phyloP scores from a whole-genome alignment of 345 rosid genomes.

The Eucalyptus brandiana region DNA sequence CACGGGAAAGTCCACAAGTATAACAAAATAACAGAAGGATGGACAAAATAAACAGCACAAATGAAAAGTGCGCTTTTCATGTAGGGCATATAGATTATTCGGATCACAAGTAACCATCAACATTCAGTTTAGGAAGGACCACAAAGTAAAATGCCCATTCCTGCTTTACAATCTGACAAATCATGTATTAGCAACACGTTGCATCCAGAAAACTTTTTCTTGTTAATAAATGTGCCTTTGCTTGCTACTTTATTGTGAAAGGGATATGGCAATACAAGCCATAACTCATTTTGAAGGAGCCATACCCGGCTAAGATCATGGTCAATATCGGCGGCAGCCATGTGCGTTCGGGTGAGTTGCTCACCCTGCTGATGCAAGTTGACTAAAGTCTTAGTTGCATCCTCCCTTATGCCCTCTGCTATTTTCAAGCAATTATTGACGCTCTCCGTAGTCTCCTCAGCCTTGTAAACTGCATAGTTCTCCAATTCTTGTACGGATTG shows the following conservation, averaged over 20 bases:
- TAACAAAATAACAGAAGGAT: neutral
- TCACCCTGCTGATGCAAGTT: constrained; percentile 89
- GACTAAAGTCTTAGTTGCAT: constrained; percentile 66
- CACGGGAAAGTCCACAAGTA: neutral
- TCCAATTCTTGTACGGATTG: constrained; percentile 91
- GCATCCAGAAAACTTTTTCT: neutral
- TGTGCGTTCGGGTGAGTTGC: constrained; percentile 70
- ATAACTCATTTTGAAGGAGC: neutral
- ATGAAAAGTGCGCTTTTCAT: neutral
- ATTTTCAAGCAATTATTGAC: constrained; percentile 75
- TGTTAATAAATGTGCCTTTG: neutral
- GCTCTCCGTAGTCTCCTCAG: constrained; percentile 81
- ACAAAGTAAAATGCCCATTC: neutral
- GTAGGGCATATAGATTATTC: neutral
- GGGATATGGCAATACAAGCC: neutral
- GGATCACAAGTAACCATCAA: neutral
- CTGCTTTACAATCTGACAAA: neutral
- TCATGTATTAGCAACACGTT: neutral
- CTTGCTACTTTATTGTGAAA: neutral
- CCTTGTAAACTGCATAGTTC: constrained; percentile 74
- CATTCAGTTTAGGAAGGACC: neutral
- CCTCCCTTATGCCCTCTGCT: constrained; percentile 89
- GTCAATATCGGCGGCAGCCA: constrained; percentile 70
- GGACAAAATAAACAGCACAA: neutral
- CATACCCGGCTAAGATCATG: constrained; percentile 88